Base-by-base conservation (phyloP, 2,329 filamentous ascomycete species). In the Claviceps humidiphila region DNA sequence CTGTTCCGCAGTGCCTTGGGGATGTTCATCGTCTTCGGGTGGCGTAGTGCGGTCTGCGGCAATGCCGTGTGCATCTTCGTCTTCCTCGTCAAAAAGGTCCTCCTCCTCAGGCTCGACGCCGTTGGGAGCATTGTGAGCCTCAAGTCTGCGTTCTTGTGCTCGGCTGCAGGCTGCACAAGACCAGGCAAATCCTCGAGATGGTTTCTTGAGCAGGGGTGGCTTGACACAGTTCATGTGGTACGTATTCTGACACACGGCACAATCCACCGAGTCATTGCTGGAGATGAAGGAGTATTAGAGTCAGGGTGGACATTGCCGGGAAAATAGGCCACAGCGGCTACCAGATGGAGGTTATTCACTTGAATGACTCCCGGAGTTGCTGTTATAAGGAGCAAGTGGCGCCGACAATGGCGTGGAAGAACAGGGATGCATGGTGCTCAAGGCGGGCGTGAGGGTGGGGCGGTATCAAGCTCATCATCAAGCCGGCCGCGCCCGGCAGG, bases 201-300 rank as follows among this genome's bases (percentile, higher is more conserved):
- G 93, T 69, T 98, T 98, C 69, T 96, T 98, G 51, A 89, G 77
- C 56, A 98, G 70, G 40, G 90, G 89, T 42, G 93, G 93, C 55
- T 86, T 85, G 53, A 98, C 93, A 67, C 93, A 98, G 63, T 90
- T 88, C 91, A 98, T 97, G 72, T 98, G 93, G 70, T 96, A 98
- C 14, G 91, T 97, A 66, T 89, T 84, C 64, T 84, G 81, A 68
- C 93, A 98, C 52, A 96, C 89, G 45, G 91, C 93, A 68, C 93
- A 98, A 67, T 97, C 91, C 24, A 97, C 93, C 41, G 93, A 97
- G 71, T 97, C 89, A 66, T 87, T 85, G 63, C 88, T 94, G 63
- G 5, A 46, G 17, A 22, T 14, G 13, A 44, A 48, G 38, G 4
- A 40, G 13, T 45, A 22, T 51, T 40, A 51, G 49, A 45, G 26